These are phyloP conservation scores for Rhazya stricta DNA, from an alignment of 257 asterid genomes.

Conservation along the genomic window DNA sequence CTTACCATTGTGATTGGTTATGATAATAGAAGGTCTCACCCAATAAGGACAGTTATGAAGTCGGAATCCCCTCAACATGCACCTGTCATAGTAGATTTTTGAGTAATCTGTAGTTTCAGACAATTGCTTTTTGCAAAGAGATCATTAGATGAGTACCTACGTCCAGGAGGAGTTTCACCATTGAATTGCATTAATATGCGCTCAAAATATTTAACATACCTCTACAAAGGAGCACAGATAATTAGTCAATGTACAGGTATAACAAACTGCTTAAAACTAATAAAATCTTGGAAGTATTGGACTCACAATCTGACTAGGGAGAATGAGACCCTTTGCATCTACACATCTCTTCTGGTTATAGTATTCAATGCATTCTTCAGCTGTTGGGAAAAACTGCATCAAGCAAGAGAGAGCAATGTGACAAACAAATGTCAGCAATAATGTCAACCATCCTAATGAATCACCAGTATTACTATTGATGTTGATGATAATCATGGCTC, in stretches of 20 bases:
- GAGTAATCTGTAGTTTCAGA: conserved; percentile 25
- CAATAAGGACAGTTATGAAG: conserved; percentile 86
- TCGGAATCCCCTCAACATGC: conserved; percentile 97
- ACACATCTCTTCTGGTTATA: conserved; percentile 90
- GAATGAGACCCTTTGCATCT: conserved; percentile 91
- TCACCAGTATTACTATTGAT: conserved; percentile 9
- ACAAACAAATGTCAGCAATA: conserved; percentile 17
- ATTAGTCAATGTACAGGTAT: conserved; percentile 23
- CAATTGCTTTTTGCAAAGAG: conserved; percentile 26
- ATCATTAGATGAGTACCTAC: conserved; percentile 75
- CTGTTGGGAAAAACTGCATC: conserved; percentile 88
- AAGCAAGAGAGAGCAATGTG: conserved; percentile 22
- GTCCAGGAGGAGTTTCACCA: conserved; percentile 89
- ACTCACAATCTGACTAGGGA: conserved; percentile 96
- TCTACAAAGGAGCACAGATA: conserved; percentile 39
- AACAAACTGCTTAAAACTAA: conserved; percentile 10
- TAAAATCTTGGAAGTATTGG: conserved; percentile 16
- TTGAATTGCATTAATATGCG: conserved; percentile 52
- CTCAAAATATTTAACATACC: conserved; percentile 91
- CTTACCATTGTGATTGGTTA: conserved; percentile 83
- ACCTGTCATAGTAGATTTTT: conserved; percentile 42
- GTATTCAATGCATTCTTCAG: conserved; percentile 86
- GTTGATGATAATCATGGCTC: conserved; percentile 21
- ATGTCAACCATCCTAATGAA: conserved; percentile 13
- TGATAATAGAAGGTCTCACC: conserved; percentile 95